Base-by-base conservation (phyloP, 768 basidiomycete species). In the Suillus ampliporus region DNA sequence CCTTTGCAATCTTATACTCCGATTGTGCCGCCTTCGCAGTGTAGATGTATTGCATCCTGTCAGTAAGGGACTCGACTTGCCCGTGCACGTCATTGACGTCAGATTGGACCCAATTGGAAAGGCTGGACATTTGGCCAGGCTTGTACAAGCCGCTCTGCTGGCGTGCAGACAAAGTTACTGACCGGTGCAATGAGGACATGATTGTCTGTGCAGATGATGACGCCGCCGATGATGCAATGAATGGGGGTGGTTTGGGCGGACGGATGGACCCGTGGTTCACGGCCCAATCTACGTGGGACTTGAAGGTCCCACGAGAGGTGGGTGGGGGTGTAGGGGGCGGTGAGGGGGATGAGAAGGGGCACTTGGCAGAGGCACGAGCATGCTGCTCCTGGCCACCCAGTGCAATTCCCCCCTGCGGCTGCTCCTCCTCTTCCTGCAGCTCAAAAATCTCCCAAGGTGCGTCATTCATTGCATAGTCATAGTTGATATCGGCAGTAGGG, bases 221-320 rank as follows among this genome's bases (percentile, higher is more conserved):
- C 2, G 4, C 5, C 5, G 5, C 21, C 14, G 21, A 46, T 14
- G 21, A 46, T 23, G 21, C 5, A 2, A 46, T 1, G 3, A 13
- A 23, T 21, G 7, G 41, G 28, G 38, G 43, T 21, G 13, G 11
- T 11, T 5, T 2, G 21, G 44, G 44, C 7, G 21, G 3, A 11
- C 2, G 2, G 5, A 23, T 5, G 5, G 21, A 21, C 4, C 2
- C 2, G 3, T 2, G 1, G 1, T 5, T 14, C 5, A 46, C 14
- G 0, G 2, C 0, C 2, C 3, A 2, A 11, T 23, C 21, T 14
- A 13, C 2, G 2, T 46, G 44, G 44, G 21, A 46, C 21, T 2
- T 46, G 21, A 46, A 46, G 21, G 44, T 46, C 44, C 44, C 44
- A 46, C 1, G 10, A 23, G 44, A 46, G n/a, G 43, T 44, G 11